Evolutionary conservation across 2,329 filamentous ascomycete genomes (phyloP), one percentile per base, ranked within the genome.

Genomic region (Podosphaera aphanis): DNA sequence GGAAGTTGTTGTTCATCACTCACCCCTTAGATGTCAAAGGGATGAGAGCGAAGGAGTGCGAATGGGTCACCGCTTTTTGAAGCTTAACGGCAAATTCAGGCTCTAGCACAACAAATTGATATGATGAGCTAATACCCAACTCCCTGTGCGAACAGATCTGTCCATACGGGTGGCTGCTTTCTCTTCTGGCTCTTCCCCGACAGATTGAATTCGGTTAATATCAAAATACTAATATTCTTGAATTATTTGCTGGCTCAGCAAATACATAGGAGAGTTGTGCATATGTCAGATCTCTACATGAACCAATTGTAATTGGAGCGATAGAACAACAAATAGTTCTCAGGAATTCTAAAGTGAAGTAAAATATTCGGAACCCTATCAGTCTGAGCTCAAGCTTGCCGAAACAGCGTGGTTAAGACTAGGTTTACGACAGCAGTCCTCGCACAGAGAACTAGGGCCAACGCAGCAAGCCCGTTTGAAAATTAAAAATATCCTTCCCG

Each of bases 141-240:
- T 40, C 48, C 42, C 47, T 40, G 50, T 54, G 51, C 54, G 53
- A 57, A 55, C 55, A 57, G 56, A 52, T 57, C 52, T 52, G 45
- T 46, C 35, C 42, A 49, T 43, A 46, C 53, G 57, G 56, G 54
- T 57, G 53, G 55, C 56, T 57, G 56, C 56, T 59, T 55, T 56
- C 45, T 47, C 49, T 56, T 55, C 54, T 47, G 52, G 45, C 46
- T 52, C 39, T 11, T 16, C 5, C 48, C 52, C 49, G n/a, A n/a
- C n/a, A n/a, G 47, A 49, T 48, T 49, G 43, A 48, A 49, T 49
- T 31, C 47, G 45, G 45, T 46, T 46, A 53, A 48, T 49, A 47
- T 55, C 54, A 54, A 55, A 47, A 54, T 48, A 53, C 50, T 55
- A 52, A 55, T 53, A 44, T 54, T 27, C 8, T 16, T 19, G 8